Conservation (phyloP, 1,284 basidiomycete species). For the Microbotryomycetes sp. region DNA sequence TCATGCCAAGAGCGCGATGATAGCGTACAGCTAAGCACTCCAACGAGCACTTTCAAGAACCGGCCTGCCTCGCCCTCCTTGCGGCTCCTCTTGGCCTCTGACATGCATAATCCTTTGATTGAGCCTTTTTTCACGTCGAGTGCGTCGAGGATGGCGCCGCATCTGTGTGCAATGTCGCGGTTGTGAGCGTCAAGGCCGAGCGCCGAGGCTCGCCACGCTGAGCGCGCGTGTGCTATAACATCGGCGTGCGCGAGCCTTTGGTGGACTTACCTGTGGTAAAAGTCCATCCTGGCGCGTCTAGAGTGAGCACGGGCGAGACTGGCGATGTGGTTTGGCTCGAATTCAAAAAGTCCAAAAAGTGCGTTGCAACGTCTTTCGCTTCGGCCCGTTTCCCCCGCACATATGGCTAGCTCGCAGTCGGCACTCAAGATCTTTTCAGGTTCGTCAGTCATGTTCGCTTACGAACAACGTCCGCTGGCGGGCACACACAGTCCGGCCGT, state of each 20-base stretch:
- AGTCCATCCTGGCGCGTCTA: conserved; percentile 22
- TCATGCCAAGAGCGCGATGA: neutral
- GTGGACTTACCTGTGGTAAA: conserved; percentile 24
- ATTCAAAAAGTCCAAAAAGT: neutral
- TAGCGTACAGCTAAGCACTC: conserved; percentile 79
- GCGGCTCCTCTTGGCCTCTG: conserved; percentile 47
- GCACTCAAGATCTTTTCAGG: conserved; percentile 25
- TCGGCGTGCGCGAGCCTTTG: too few species aligned
- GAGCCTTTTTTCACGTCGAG: conserved; percentile 79
- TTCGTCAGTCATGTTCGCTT: neutral
- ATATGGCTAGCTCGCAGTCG: conserved; percentile 8
- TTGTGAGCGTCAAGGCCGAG: too few species aligned
- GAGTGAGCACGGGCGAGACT: neutral
- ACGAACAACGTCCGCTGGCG: neutral
- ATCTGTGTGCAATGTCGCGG: too few species aligned
- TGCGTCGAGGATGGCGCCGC: conserved; percentile 69
- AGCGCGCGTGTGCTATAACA: too few species aligned
- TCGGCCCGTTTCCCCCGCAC: neutral
- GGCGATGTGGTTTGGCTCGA: neutral
- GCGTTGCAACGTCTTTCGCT: neutral
- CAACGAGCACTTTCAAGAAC: conserved; percentile 56
- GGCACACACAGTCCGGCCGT: neutral
- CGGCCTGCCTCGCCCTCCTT: conserved; percentile 61
- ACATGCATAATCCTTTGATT: conserved; percentile 66
- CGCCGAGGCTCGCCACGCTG: too few species aligned